Evolutionary conservation across 345 rosid genomes (phyloP).

Genomic region (Salix viminalis): DNA sequence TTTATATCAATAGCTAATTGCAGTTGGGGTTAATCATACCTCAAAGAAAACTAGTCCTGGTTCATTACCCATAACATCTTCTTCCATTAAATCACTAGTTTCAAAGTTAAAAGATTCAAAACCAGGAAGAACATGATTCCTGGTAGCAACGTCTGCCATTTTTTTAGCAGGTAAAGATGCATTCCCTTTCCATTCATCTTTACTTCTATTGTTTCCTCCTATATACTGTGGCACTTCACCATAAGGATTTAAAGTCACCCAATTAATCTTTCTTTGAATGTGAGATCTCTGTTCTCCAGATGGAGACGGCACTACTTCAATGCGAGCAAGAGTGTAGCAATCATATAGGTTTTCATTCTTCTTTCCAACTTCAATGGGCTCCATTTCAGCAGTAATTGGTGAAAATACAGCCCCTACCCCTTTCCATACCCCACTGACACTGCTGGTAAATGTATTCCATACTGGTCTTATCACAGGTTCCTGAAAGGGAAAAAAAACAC

Average conservation of each 20-base stretch:
- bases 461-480: slow-evolving; percentile 84
- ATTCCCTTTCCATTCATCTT: slow-evolving; percentile 19
- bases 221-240: slow-evolving; percentile 45
- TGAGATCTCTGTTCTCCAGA: slow-evolving; percentile 40
- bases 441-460: slow-evolving; percentile 85
- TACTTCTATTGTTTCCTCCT: slow-evolving; percentile 22
- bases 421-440: slow-evolving; percentile 95
- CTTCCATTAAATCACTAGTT: slow-evolving; percentile 82
- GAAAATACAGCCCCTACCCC: slow-evolving; percentile 93
- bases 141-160: slow-evolving; percentile 15
- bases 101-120: slow-evolving; percentile 60
- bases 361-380: slow-evolving; percentile 72
- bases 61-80: slow-evolving; percentile 70
- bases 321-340: slow-evolving; percentile 60
- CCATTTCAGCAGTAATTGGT: slow-evolving; percentile 82
- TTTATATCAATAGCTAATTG: no score
- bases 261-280: slow-evolving; percentile 66
- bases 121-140: slow-evolving; percentile 41
- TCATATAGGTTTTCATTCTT: slow-evolving; percentile 67
- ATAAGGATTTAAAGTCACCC: slow-evolving; percentile 88
- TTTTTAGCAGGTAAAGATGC: slow-evolving; percentile 15
- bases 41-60: slow-evolving; percentile 83
- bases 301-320: slow-evolving; percentile 42
- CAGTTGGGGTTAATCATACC: slow-evolving; percentile 37
- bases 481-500: slow-evolving; percentile 25